Percentiles rank a stretch among this genome's conserved stretches.
These are phyloP conservation scores for Phanerodontia chrysosporium DNA, from an alignment of 768 basidiomycete species.

Conservation along the genomic window DNA sequence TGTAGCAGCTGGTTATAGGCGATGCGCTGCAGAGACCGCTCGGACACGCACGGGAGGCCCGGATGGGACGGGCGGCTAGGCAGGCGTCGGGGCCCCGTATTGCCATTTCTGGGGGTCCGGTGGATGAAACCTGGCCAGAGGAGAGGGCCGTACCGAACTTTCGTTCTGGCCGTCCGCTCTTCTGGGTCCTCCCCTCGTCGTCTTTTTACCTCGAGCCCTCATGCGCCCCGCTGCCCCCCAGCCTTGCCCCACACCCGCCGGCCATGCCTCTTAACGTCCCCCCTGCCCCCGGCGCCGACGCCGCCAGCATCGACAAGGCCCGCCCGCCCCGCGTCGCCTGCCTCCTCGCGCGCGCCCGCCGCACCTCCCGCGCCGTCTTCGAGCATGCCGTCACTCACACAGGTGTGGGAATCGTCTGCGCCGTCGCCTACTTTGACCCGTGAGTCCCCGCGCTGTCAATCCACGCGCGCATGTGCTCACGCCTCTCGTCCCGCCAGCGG, in stretches of 20 bases:
- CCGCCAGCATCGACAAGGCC: background rate
- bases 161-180: slow-evolving; percentile 14
- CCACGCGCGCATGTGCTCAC: background rate
- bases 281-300: background rate
- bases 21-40: too few species aligned
- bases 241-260: slow-evolving; percentile 9
- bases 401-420: slow-evolving; percentile 82
- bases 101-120: slow-evolving; percentile 1
- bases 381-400: slow-evolving; percentile 59
- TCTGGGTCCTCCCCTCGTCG: slow-evolving; percentile 10
- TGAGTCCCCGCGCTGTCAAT: slow-evolving; percentile 27
- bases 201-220: slow-evolving; percentile 10
- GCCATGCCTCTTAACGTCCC: slow-evolving; percentile 7
- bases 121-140: slow-evolving; percentile 1
- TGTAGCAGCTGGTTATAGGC: too few species aligned
- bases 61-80: slow-evolving; percentile 1
- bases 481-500: slow-evolving; percentile 58
- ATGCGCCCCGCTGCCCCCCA: slow-evolving; percentile 4
- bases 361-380: slow-evolving; percentile 12
- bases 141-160: slow-evolving; percentile 12
- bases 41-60: slow-evolving; percentile 11
- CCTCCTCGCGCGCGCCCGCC: background rate
- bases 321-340: background rate
- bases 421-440: slow-evolving; percentile 89
- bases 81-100: slow-evolving; percentile 2